These are phyloP conservation scores for Penicillium sp. DNA, from an alignment of 2,329 filamentous ascomycete species.

Conservation along the genomic window DNA sequence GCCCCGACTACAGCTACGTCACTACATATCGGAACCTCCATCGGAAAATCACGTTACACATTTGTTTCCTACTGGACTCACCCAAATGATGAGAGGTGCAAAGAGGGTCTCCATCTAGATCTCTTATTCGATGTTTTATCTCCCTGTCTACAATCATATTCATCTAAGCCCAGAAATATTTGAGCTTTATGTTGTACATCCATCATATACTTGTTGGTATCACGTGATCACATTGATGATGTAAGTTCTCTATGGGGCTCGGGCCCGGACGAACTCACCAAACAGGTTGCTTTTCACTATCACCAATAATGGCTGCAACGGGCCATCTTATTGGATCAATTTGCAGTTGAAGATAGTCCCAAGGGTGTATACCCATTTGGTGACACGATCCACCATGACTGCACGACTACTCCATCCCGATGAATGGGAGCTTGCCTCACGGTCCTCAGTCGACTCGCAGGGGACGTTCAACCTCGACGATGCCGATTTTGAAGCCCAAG, in stretches of 20 bases:
- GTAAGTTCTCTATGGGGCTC: slow-evolving; percentile 5
- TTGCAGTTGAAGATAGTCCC: slow-evolving; percentile 4
- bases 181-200: neutral
- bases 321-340: neutral
- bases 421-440: slow-evolving; percentile 43
- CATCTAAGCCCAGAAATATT: neutral
- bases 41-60: neutral
- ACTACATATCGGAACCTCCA: slow-evolving; percentile 2
- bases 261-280: neutral
- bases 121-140: neutral
- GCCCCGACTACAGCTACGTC: slow-evolving; percentile 1
- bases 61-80: neutral
- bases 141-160: neutral
- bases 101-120: accelerated
- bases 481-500: slow-evolving; percentile 44
- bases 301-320: slow-evolving; percentile 1
- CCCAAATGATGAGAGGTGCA: neutral
- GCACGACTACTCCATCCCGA: slow-evolving; percentile 42
- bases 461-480: slow-evolving; percentile 46
- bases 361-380: slow-evolving; percentile 17
- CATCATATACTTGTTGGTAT: neutral
- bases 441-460: slow-evolving; percentile 42
- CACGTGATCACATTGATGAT: slow-evolving; percentile 7
- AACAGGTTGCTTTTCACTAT: neutral
- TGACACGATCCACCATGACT: slow-evolving; percentile 32